phyloP scores from a whole-genome alignment of 352 stramenopile species.

The Globisporangium spinosum region DNA sequence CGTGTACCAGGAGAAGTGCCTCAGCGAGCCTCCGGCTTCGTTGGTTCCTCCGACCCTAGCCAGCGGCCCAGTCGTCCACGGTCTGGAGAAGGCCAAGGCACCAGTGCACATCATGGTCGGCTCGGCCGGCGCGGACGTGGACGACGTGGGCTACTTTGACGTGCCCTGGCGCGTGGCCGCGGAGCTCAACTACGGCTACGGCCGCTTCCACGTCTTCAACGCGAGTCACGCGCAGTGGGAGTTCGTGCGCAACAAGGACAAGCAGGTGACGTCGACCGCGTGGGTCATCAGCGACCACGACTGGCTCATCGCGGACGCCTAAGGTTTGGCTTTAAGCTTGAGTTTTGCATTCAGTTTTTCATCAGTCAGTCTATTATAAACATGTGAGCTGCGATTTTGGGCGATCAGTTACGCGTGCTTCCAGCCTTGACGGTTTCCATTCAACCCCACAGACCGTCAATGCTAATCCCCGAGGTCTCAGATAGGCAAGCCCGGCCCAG shows the following conservation, averaged over 20 bases:
- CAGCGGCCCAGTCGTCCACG: background rate
- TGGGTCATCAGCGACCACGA: slow-evolving; percentile 45
- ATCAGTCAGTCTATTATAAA: background rate
- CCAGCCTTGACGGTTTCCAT: background rate
- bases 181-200: slow-evolving; percentile 30
- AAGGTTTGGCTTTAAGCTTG: background rate
- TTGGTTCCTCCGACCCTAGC: background rate
- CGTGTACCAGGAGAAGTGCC: slow-evolving; percentile 40
- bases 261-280: slow-evolving; percentile 9
- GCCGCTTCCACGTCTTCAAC: slow-evolving; percentile 54
- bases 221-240: slow-evolving; percentile 43
- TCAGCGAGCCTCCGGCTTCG: background rate
- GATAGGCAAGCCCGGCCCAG: background rate
- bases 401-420: background rate
- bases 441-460: background rate
- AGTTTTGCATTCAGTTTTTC: background rate
- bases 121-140: slow-evolving; percentile 35
- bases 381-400: background rate
- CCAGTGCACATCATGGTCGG: slow-evolving; percentile 54
- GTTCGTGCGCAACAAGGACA: slow-evolving; percentile 35
- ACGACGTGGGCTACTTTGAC: slow-evolving; percentile 36
- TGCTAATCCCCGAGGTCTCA: background rate
- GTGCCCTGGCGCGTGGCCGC: slow-evolving; percentile 11
- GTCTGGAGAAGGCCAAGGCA: slow-evolving; percentile 30
- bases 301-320: slow-evolving; percentile 21